Evolutionary conservation across 129 eudicot species (phyloP).

Genomic region (Logfia minima): DNA sequence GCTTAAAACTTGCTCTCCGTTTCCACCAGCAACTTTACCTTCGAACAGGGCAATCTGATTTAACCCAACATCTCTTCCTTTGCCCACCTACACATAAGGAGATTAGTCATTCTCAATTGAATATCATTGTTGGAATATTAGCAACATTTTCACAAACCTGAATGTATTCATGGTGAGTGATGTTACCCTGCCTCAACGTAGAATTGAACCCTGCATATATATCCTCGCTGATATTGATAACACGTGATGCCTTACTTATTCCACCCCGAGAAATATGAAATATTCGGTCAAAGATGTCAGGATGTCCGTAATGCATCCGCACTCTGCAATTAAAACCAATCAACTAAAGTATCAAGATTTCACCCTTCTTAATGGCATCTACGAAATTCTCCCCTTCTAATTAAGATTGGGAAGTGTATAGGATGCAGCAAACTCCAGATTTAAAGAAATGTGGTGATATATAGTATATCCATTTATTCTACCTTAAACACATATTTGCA

Average conservation of each 20-base stretch:
- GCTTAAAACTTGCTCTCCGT: conserved; percentile 96
- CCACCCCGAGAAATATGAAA: conserved; percentile 98
- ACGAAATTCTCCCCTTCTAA: neutral
- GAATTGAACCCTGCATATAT: conserved; percentile 96
- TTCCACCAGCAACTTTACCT: conserved; percentile 99
- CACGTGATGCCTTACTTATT: conserved; percentile 96
- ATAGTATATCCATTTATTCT: neutral
- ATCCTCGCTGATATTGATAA: conserved; percentile 93
- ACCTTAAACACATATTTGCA: neutral
- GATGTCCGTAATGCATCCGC: conserved; percentile 99
- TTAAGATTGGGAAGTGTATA: neutral
- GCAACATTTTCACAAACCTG: conserved; percentile 53
- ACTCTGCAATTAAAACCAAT: conserved; percentile 62
- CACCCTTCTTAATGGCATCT: neutral
- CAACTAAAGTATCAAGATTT: neutral
- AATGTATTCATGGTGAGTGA: conserved; percentile 94
- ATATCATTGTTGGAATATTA: neutral
- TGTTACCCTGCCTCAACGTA: conserved; percentile 94
- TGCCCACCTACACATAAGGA: conserved; percentile 70
- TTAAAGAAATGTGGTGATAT: neutral
- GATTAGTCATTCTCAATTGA: conserved; percentile 3
- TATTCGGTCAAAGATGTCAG: conserved; percentile 93
- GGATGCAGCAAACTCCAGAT: neutral
- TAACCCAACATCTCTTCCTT: conserved; percentile 96
- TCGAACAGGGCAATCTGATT: conserved; percentile 96